Conservation (phyloP, 768 basidiomycete species). For the Serendipita sp. region DNA sequence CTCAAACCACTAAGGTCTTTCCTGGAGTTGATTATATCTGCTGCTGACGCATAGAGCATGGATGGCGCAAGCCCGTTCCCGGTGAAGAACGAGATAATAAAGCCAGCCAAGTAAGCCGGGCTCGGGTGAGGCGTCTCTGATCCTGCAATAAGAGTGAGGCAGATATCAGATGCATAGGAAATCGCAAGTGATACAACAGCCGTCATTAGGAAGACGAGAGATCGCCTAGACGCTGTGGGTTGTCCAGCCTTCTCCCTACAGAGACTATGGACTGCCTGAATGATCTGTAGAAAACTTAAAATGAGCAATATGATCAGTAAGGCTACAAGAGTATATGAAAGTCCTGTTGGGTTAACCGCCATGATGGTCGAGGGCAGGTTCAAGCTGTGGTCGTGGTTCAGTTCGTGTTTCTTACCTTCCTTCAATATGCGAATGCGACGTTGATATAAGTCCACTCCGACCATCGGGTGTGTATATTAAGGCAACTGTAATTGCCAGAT, state of each 20-base stretch:
- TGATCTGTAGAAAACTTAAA: background rate
- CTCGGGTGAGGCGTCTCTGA: background rate
- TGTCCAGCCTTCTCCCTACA: background rate
- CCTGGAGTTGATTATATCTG: background rate
- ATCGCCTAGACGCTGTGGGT: background rate
- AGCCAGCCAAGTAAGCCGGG: background rate
- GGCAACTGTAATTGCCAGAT: no score
- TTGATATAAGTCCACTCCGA: no score
- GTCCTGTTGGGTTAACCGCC: background rate
- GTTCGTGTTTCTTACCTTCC: no score
- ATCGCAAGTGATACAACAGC: background rate
- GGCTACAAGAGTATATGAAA: background rate
- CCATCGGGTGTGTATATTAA: no score
- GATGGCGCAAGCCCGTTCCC: background rate
- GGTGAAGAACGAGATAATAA: background rate
- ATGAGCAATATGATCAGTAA: background rate
- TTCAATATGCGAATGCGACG: no score
- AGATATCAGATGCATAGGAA: background rate
- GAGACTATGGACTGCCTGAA: background rate
- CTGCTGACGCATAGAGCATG: slow-evolving; percentile 2
- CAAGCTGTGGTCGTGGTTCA: no score
- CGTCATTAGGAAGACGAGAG: background rate
- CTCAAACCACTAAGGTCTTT: background rate
- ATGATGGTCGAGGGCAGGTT: background rate
- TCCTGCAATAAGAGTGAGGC: background rate